Percentiles rank a stretch among this genome's conserved stretches.
Conservation (phyloP, 768 basidiomycete genomes). For the Hebeloma cylindrosporum region DNA sequence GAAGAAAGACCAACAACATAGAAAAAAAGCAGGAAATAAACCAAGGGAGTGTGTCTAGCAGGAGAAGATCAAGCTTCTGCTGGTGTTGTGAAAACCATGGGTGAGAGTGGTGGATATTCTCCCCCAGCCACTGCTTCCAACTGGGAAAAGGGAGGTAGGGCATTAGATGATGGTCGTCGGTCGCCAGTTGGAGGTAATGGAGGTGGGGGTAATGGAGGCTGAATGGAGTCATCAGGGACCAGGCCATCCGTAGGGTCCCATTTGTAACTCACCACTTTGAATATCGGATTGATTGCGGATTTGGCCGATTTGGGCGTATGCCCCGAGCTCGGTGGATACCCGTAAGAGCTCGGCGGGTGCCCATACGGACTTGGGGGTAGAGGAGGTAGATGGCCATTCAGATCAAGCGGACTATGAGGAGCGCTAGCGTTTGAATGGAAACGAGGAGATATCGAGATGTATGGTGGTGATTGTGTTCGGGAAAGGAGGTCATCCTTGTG, state of each 20-base stretch:
- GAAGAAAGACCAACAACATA: slow-evolving; percentile 18
- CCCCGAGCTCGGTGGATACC: slow-evolving; percentile 49
- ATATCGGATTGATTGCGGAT: slow-evolving; percentile 81
- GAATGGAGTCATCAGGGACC: slow-evolving; percentile 33
- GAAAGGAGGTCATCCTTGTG: slow-evolving; percentile 35
- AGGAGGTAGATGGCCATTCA: slow-evolving; percentile 47
- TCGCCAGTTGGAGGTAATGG: slow-evolving; percentile 39
- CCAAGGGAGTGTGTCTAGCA: slow-evolving; percentile 25
- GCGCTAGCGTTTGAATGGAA: slow-evolving; percentile 38
- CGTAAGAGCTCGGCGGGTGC: slow-evolving; percentile 40
- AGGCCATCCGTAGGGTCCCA: slow-evolving; percentile 38
- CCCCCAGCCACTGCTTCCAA: slow-evolving; percentile 81
- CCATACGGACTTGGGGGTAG: slow-evolving; percentile 44
- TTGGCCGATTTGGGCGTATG: slow-evolving; percentile 68
- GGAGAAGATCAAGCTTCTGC: slow-evolving; percentile 36
- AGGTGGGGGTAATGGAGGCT: slow-evolving; percentile 61
- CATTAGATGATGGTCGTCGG: slow-evolving; percentile 40
- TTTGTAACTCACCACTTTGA: slow-evolving; percentile 79
- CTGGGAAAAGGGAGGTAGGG: slow-evolving; percentile 77
- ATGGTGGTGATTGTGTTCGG: slow-evolving; percentile 39
- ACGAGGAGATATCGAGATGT: slow-evolving; percentile 36
- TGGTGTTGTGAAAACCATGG: slow-evolving; percentile 64
- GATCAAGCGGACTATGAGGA: slow-evolving; percentile 50
- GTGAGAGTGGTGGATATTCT: slow-evolving; percentile 69
- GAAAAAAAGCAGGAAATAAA: slow-evolving; percentile 21